Evolutionary conservation across 495 filamentous ascomycete species (phyloP), one percentile per base, ranked within the genome.

Genomic region (Margaritispora aquatica): DNA sequence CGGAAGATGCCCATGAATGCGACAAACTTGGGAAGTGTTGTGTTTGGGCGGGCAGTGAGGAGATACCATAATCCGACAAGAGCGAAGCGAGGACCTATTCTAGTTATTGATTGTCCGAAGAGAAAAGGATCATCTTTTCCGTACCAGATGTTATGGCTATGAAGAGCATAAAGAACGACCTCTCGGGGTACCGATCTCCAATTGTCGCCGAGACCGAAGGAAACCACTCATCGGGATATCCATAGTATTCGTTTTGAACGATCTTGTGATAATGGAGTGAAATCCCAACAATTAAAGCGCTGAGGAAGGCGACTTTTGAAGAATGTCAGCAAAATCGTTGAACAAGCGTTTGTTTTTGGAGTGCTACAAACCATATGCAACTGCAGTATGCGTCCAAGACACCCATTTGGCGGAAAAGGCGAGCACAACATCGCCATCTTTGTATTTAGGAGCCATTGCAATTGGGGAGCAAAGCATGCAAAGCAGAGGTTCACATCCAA

Each of bases 201-300:
- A 99, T 99, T n/a, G 95, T 97, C 15, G 95, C 85, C 26, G 93
- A 97, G 24, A 99, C 95, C 22, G 95, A 99, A 38, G 95, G 95
- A 63, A 99, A 97, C 95, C 95, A 99, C 80, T 99, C 95, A 41
- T 96, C 77, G 1, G 95, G 95, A 73, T 96, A 99, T 66, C 95
- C 88, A 74, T 89, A 96, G 75, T 94, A 87, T 75, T 99, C 90
- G 71, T 99, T 99, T 72, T 96, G 79, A 20, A 99, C 95, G 56
- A 99, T 99, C 79, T 97, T 97, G 64, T 86, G 83, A 73, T 92
- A 97, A 74, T 99, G 95, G 50, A 99, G 77, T 53, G 77, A 85
- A 69, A 88, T 72, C 66, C 95, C 95, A 61, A 96, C 85, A 52
- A 94, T 69, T 61, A 99, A 75, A 55, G 95, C 95, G 69, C 92